Evolutionary conservation across 306 rosid species (phyloP).

Genomic region (Benincasa hispida): DNA sequence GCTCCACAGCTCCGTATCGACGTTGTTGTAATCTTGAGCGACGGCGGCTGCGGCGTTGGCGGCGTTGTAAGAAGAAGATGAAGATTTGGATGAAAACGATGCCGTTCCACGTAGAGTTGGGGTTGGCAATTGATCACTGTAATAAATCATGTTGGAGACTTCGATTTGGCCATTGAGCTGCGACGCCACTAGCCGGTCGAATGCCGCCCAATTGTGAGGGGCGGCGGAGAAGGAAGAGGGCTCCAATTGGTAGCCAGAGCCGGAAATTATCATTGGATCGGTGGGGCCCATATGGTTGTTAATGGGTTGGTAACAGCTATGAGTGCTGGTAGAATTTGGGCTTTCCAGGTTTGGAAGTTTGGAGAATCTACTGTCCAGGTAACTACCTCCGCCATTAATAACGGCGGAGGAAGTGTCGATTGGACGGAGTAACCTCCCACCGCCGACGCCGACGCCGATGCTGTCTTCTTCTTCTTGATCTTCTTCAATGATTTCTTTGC

Average conservation of each 20-base stretch:
- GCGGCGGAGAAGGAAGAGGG: conserved; percentile 6
- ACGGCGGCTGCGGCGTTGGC: not conserved
- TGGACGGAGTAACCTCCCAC: conserved; percentile 14
- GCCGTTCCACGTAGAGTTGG: conserved; percentile 30
- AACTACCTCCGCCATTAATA: conserved; percentile 4
- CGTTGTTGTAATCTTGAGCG: conserved; percentile 26
- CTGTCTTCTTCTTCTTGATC: conserved; percentile 31
- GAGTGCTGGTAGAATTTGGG: not conserved
- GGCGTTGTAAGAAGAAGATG: conserved; percentile 14
- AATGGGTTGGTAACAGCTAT: not conserved
- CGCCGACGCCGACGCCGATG: conserved; percentile 2
- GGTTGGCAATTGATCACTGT: conserved; percentile 28
- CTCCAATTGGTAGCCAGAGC: not conserved
- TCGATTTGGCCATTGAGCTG: conserved; percentile 62
- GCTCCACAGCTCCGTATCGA: conserved; percentile 69
- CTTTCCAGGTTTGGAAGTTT: not conserved
- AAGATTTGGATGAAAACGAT: conserved; percentile 24
- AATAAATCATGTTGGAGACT: conserved; percentile 17
- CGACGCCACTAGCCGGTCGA: conserved; percentile 78
- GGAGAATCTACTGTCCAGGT: not conserved
- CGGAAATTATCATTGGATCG: conserved; percentile 10
- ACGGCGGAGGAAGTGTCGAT: conserved; percentile 2
- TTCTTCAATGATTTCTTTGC: conserved; percentile 21
- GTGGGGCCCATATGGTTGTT: conserved; percentile 16
- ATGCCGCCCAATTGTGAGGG: conserved; percentile 55